A percentile compares a stretch with the other conserved stretches of the same genome.
Evolutionary conservation across 805 yeast genomes (phyloP).

Genomic region (Tetrapisispora arboricola): DNA sequence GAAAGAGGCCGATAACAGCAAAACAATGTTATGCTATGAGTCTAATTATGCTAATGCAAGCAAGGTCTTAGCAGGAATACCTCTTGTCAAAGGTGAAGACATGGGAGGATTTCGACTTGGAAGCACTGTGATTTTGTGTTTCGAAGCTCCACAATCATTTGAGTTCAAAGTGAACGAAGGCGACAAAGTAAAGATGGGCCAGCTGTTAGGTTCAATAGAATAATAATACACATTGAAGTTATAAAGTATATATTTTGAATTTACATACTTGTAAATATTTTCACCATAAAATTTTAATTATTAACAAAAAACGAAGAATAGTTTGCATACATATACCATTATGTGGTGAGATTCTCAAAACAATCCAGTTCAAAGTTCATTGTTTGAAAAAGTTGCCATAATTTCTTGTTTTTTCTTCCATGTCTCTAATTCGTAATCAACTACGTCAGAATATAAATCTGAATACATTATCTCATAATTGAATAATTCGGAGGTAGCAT

Average conservation of each 20-base stretch:
- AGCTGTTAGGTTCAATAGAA: slow-evolving; percentile 45
- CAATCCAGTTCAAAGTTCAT: no score
- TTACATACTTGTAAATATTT: not conserved
- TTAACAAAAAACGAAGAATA: no score
- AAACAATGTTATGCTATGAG: slow-evolving; percentile 77
- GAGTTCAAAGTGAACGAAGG: slow-evolving; percentile 59
- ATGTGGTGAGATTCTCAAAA: no score
- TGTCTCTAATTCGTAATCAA: slow-evolving; percentile 19
- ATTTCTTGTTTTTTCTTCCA: slow-evolving; percentile 18
- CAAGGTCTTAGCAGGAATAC: slow-evolving; percentile 69
- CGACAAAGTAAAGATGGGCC: slow-evolving; percentile 79
- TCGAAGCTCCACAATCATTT: slow-evolving; percentile 86
- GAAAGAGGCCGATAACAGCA: slow-evolving; percentile 21
- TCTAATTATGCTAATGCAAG: slow-evolving; percentile 84
- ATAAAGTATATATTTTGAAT: no score
- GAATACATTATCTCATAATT: slow-evolving; percentile 19
- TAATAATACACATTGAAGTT: not conserved
- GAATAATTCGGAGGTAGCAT: slow-evolving; percentile 6
- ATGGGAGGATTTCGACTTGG: slow-evolving; percentile 97
- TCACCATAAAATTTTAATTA: not conserved
- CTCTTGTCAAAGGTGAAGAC: slow-evolving; percentile 83
- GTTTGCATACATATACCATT: no score
- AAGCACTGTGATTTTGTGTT: slow-evolving; percentile 90
- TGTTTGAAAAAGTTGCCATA: no score
- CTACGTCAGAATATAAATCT: slow-evolving; percentile 15